A percentile compares a stretch with the other conserved stretches of the same genome.
Evolutionary conservation across 78 protist genomes (phyloP).

Genomic region (Protostelium mycophagum): DNA sequence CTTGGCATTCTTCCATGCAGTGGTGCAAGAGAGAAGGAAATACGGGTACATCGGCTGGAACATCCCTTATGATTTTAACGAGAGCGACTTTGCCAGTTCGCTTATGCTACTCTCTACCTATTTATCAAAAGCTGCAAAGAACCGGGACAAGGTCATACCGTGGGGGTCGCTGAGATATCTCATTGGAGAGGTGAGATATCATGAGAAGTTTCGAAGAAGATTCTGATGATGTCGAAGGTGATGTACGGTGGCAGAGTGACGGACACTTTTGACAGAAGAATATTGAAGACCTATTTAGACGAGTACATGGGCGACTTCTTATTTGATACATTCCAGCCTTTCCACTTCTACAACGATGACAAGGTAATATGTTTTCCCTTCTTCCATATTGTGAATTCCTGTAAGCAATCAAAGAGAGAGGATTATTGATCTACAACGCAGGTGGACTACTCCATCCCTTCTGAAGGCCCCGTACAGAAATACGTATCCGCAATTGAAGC

Average conservation of each 20-base stretch:
- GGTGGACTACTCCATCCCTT: not conserved
- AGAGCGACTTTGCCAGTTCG: constrained; percentile 80
- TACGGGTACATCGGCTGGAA: constrained; percentile 95
- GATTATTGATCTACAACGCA: not conserved
- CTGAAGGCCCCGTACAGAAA: not conserved
- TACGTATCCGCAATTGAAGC: constrained; percentile 28
- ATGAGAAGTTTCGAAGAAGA: not conserved
- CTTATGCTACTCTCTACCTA: constrained; percentile 59
- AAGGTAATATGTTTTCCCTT: constrained; percentile 27
- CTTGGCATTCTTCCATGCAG: constrained; percentile 93
- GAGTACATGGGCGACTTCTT: constrained; percentile 96
- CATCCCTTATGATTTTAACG: constrained; percentile 92
- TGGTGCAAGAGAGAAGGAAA: constrained; percentile 92
- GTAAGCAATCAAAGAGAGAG: not conserved
- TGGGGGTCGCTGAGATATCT: constrained; percentile 89
- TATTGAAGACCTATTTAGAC: constrained; percentile 83
- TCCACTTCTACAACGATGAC: constrained; percentile 65
- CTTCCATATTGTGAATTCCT: too few species aligned
- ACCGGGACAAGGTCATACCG: constrained; percentile 62
- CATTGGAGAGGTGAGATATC: constrained; percentile 74
- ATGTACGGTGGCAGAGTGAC: constrained; percentile 97
- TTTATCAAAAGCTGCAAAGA: constrained; percentile 64
- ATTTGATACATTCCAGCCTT: constrained; percentile 88
- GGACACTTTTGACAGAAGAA: constrained; percentile 83
- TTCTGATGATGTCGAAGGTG: constrained; percentile 23